phyloP scores from a whole-genome alignment of 2,329 filamentous ascomycete species.

The Volutella citrinella region DNA sequence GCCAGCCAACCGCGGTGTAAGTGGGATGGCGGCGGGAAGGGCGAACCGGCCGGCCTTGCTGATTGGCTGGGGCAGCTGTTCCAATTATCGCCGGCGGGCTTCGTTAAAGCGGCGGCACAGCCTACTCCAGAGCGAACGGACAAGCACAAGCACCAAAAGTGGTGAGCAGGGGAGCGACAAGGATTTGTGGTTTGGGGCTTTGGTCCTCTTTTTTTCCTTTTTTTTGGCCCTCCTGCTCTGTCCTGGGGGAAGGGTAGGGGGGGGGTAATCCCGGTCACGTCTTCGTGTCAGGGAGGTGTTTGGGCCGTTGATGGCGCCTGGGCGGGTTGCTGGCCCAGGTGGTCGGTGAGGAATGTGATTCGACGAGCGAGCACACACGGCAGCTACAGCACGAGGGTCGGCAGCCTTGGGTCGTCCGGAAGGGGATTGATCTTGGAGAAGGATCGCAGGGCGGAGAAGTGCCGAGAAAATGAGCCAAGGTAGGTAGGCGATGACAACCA shows the following conservation, averaged over 20 bases:
- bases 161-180: slow-evolving; percentile 17
- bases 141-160: slow-evolving; percentile 11
- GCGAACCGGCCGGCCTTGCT: too few relatives aligned
- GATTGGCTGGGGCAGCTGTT: too few relatives aligned
- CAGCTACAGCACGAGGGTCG: slow-evolving; percentile 11
- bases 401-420: slow-evolving; percentile 10
- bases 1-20: too few relatives aligned
- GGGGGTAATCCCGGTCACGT: too few relatives aligned
- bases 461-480: slow-evolving; percentile 23
- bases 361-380: slow-evolving; percentile 17
- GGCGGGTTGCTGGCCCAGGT: slow-evolving; percentile 26
- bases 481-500: slow-evolving; percentile 14
- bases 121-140: slow-evolving; percentile 14
- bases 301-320: slow-evolving; percentile 25
- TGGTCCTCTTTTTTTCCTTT: slow-evolving; percentile 21
- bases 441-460: slow-evolving; percentile 13
- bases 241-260: slow-evolving; percentile 17
- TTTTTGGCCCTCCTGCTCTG: slow-evolving; percentile 25
- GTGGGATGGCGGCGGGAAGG: too few relatives aligned
- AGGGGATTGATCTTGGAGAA: slow-evolving; percentile 17
- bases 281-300: slow-evolving; percentile 20
- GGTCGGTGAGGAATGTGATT: slow-evolving; percentile 29
- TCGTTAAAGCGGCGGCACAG: slow-evolving; percentile 24
- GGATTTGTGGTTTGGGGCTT: slow-evolving; percentile 10
- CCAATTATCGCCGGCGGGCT: slow-evolving; percentile 14